Evolutionary conservation across 768 basidiomycete species (phyloP), one percentile per base, ranked within the genome.

Genomic region (Scleroderma bovista): DNA sequence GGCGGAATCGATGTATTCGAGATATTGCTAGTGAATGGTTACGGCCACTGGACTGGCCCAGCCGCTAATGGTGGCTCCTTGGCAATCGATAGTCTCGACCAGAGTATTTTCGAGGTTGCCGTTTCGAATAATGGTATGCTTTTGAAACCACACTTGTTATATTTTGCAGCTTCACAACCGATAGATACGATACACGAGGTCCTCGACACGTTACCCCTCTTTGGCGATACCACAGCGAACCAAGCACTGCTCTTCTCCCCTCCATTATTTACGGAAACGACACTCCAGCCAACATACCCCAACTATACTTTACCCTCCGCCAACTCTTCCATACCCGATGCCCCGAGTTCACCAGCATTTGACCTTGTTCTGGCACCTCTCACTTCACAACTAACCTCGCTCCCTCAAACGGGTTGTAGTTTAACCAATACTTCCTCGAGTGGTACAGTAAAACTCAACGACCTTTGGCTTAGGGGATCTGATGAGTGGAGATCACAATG

Each of bases 141-240:
- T 26, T 23, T 40, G 32, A 38, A 4, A 26, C 40, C 38, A 20
- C 15, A 15, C 12, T 52, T 42, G 23, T 45, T n/a, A 36, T 29
- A 16, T 42, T n/a, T 22, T 58, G 38, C 23, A 20, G 29, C 37
- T 44, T 52, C n/a, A 46, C 20, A 19, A 3, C 12, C 31, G 19
- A 3, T 43, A 83, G 81, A 55, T 11, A 72, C 79, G 16, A 65
- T 83, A 43, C 83, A 84, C 56, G 59, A 73, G 51, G 49, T 66
- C 6, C 58, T 78, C 11, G 49, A 64, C 16, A 56, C 57, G 10
- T 58, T 75, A 1, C 86, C 86, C 1, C 64, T 86, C 6, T 67
- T 90, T 2, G 86, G 85, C 3, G 89, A 92, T 62, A 81, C 86
- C 1, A 87, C 88, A 2, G 69, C 81, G 6, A 86, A 81, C 45